Base-by-base conservation (phyloP, 148 eudicot genomes). In the Nepenthes gracilis region DNA sequence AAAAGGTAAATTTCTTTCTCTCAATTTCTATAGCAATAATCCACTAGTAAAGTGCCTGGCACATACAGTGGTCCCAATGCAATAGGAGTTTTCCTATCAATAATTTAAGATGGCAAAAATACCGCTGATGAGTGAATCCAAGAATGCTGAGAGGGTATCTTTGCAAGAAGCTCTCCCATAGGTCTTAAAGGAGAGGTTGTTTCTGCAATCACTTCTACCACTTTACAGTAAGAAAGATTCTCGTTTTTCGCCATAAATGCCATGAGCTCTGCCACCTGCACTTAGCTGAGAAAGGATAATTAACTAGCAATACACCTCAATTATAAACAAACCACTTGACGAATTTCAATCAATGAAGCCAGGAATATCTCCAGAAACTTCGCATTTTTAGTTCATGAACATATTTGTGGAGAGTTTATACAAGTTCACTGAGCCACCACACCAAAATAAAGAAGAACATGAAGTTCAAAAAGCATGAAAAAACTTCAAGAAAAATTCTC, bases 121-220 rank as follows among this genome's bases (percentile, higher is more conserved):
- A 88, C 94, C 87, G 78, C 65, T 57, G 74, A 50, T 56, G 71
- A 71, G 60, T 47, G 54, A 47, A 73, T 35, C 52, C 77, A 72
- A 64, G 61, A 66, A 5, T 84, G 74, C 70, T 81, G 70, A 54
- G 97, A 74, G 52, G 97, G 97, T 48, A 90, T 82, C 73, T 79
- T 81, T 33, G 51, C 65, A 37, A 90, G 91, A 55, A 90, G 95
- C 47, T 83, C 83, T 5, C 70, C 87, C 74, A 84, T 65, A 50
- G 95, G 95, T 63, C 80, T 75, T 66, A 90, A 75, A 15, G 95
- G 91, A 33, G 89, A 91, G 58, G 95, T 82, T 56, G 91, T 90
- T 78, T 87, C 95, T 61, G 95, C 95, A 77, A 90, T 65, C 64
- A 78, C 95, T 80, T 90, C 97, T 51, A 90, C 85, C 38, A 83